These are phyloP conservation scores for Puccinia coronata DNA, from an alignment of 1,284 basidiomycete genomes.

Conservation along the genomic window DNA sequence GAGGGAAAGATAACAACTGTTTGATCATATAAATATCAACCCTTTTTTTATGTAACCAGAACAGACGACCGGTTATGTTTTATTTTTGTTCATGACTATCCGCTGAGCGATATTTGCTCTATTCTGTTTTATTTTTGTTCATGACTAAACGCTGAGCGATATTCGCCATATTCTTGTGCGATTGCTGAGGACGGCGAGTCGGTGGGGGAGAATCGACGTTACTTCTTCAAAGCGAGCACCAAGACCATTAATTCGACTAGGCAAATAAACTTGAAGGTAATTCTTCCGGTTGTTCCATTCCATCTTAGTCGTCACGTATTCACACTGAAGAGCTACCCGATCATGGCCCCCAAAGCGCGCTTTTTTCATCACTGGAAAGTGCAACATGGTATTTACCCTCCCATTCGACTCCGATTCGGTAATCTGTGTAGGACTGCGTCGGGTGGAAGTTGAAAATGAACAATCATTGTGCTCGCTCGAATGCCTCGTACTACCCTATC, in stretches of 20 bases:
- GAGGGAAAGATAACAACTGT: constrained; percentile 20
- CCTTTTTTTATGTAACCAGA: background rate
- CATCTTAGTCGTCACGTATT: constrained; percentile 78
- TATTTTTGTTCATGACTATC: background rate
- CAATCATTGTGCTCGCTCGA: constrained; percentile 84
- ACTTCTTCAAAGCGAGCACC: constrained; percentile 28
- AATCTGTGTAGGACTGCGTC: constrained; percentile 82
- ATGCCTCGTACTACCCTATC: constrained; percentile 94
- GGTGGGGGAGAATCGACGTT: background rate
- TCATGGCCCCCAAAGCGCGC: constrained; percentile 84
- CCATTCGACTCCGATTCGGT: constrained; percentile 83
- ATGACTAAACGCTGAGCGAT: background rate
- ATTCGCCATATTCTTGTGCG: background rate
- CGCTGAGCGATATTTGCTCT: background rate
- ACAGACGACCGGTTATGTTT: background rate
- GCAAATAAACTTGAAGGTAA: constrained; percentile 67
- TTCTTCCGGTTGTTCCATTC: constrained; percentile 91
- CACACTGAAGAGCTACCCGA: constrained; percentile 69
- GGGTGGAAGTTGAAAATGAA: constrained; percentile 98
- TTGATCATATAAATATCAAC: background rate
- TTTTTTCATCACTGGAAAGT: constrained; percentile 76
- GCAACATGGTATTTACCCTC: constrained; percentile 83
- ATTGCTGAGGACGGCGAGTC: background rate
- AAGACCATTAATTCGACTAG: constrained; percentile 39
- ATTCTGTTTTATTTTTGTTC: background rate